A percentile compares a stretch with the other conserved stretches of the same genome.
These are phyloP conservation scores for Picochlorum sp. DNA, from an alignment of 139 green algal species.

Conservation along the genomic window DNA sequence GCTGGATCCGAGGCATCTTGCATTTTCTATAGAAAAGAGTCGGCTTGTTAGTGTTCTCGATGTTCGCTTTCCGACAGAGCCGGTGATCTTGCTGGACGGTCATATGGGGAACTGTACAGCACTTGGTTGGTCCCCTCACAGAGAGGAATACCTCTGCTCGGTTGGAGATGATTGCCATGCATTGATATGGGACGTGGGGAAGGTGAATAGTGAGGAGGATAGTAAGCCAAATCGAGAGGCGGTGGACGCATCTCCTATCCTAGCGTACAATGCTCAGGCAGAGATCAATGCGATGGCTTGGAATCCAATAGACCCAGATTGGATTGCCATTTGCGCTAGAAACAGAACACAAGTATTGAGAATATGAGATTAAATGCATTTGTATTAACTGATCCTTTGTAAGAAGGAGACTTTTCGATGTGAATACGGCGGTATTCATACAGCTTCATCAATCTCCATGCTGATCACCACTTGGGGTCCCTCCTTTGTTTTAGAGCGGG, in stretches of 20 bases:
- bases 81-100: constrained; percentile 79
- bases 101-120: constrained; percentile 78
- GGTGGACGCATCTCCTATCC: constrained; percentile 78
- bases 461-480: background rate
- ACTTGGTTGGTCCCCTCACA: constrained; percentile 91
- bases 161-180: constrained; percentile 71
- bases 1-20: constrained; percentile 93
- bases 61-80: constrained; percentile 82
- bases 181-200: constrained; percentile 90
- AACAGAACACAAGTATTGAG: constrained; percentile 87
- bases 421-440: no score
- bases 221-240: background rate
- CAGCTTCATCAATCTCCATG: background rate
- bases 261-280: constrained; percentile 81
- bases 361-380: constrained; percentile 53
- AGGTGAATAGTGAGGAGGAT: background rate
- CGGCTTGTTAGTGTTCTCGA: constrained; percentile 77
- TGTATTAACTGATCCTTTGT: no score
- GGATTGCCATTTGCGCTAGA: constrained; percentile 85
- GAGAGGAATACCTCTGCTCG: constrained; percentile 83
- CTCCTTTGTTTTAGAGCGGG: background rate
- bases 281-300: constrained; percentile 93
- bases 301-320: constrained; percentile 71
- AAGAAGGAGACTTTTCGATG: background rate
- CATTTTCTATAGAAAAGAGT: constrained; percentile 47